Evolutionary conservation across 106 monocot genomes (phyloP), one percentile per base, ranked within the genome.

Genomic region (Apostasia shenzhenica): DNA sequence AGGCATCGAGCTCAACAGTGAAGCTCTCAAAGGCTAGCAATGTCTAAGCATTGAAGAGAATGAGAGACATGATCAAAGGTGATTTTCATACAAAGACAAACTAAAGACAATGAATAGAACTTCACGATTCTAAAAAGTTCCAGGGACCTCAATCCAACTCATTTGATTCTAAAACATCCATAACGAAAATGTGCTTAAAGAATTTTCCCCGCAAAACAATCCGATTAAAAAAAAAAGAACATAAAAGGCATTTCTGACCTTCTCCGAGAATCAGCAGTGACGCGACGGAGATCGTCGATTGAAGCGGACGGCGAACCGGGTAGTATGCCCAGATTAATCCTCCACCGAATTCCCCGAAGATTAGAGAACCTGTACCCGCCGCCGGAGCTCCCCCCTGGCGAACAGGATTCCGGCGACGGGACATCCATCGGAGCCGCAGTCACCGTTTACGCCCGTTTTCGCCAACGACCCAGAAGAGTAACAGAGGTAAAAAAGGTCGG

Each of bases 301-400:
- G 95, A 86, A 69, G 82, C 70, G 51, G 64, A 48, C 8, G 83
- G 69, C 37, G 73, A 76, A 14, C 75, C 73, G 26, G 95, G 91
- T 63, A 95, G 73, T 57, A 91, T 89, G 59, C 84, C 84, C 6
- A 95, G 81, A 73, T 79, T 51, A 54, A 91, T 80, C 60, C 95
- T 79, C 95, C 95, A 95, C 57, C 84, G 76, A 9, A 95, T 79
- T 42, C 95, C 81, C 10, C 95, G 69, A 1, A 95, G 81, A 26
- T 72, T 79, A 26, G 82, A 69, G 70, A 94, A 85, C 26, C 84
- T 79, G 71, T 45, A 72, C 7, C 38, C 52, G 1, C 48, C 10
- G 59, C 47, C 51, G 7, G 43, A 40, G 47, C 9, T 50, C 39
- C 67, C 51, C 40, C 5, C 45, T 8, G 54, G 41, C 45, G 69